These are phyloP conservation scores for Nephelium lappaceum DNA, from an alignment of 345 rosid genomes.

Conservation along the genomic window DNA sequence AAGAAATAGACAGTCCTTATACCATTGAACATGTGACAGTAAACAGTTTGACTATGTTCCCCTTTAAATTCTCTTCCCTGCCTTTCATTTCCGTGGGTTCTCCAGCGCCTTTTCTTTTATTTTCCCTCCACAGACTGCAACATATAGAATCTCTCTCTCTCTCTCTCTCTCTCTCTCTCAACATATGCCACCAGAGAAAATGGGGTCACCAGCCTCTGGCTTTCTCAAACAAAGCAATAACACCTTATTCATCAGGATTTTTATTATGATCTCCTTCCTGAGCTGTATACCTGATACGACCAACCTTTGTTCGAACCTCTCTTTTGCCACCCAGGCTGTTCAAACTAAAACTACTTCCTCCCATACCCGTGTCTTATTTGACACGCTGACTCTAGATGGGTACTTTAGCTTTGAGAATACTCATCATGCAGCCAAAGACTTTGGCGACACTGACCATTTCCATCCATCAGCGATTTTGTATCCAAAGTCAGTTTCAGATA, in stretches of 20 bases:
- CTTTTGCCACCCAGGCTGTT: constrained; percentile 35
- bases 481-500: constrained; percentile 83
- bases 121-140: constrained; percentile 24
- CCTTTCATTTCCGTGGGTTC: constrained; percentile 43
- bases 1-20: constrained; percentile 28
- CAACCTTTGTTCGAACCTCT: constrained; percentile 47
- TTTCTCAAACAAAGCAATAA: constrained; percentile 49
- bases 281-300: constrained; percentile 56
- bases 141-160: constrained; percentile 26
- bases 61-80: constrained; percentile 68
- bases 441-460: constrained; percentile 68
- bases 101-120: constrained; percentile 39
- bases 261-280: constrained; percentile 56
- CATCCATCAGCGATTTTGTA: constrained; percentile 73
- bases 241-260: constrained; percentile 43
- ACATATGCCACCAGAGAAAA: constrained; percentile 27
- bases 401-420: constrained; percentile 54
- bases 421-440: constrained; percentile 75
- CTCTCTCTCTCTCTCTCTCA: constrained; percentile 16
- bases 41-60: constrained; percentile 42
- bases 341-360: constrained; percentile 39
- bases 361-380: constrained; percentile 35
- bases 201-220: constrained; percentile 51
- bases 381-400: constrained; percentile 63
- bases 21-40: constrained; percentile 27